These are phyloP conservation scores for Cornus kousa DNA, from an alignment of 148 eudicot genomes.

Conservation along the genomic window DNA sequence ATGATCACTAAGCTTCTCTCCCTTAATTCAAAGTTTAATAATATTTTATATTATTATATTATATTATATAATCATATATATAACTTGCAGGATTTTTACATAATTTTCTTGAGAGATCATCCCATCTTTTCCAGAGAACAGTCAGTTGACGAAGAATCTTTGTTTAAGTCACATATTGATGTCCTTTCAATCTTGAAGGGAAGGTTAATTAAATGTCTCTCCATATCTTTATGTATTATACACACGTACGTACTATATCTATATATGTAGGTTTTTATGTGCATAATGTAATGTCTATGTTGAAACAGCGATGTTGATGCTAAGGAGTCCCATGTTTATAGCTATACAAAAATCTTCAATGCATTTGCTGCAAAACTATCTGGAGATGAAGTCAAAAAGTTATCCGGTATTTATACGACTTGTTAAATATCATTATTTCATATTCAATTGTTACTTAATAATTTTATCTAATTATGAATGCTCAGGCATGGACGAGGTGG, in stretches of 20 bases:
- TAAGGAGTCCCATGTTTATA: constrained; percentile 63
- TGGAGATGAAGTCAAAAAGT: constrained; percentile 53
- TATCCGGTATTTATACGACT: constrained; percentile 45
- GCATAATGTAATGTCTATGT: too few relatives aligned
- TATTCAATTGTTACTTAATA: too few relatives aligned
- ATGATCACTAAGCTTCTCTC: too few relatives aligned
- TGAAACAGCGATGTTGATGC: constrained; percentile 55
- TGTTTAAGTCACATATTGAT: constrained; percentile 45
- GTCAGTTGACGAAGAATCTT: constrained; percentile 26
- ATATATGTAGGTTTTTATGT: too few relatives aligned
- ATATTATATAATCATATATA: neutral
- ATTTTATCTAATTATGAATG: neutral
- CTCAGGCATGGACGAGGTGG: constrained; percentile 67
- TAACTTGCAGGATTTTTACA: constrained; percentile 64
- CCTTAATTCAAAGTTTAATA: too few relatives aligned
- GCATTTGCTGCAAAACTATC: constrained; percentile 82
- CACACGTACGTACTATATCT: too few relatives aligned
- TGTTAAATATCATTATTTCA: neutral
- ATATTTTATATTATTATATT: too few relatives aligned
- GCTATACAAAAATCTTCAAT: constrained; percentile 77
- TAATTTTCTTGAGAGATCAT: constrained; percentile 66
- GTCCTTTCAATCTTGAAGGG: constrained; percentile 59
- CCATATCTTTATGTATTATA: too few relatives aligned
- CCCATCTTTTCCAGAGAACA: neutral
- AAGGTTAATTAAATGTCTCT: constrained; percentile 17